Evolutionary conservation across 2,329 filamentous ascomycete species (phyloP).

Genomic region (Geosmithia flava): DNA sequence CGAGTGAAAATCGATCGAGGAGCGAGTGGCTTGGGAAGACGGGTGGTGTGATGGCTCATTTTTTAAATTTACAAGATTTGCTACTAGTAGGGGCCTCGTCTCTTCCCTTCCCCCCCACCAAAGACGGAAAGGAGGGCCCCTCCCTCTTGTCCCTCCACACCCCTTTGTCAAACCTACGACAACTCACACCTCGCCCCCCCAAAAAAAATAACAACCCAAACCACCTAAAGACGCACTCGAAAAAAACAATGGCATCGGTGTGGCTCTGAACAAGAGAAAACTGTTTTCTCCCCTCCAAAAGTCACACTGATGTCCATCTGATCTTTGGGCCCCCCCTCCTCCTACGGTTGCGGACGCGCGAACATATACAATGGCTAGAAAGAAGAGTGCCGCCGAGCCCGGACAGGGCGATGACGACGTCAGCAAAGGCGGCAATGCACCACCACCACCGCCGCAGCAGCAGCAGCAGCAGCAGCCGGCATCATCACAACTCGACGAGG

Average conservation of each 20-base stretch:
- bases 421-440: not conserved
- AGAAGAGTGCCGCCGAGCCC: not conserved
- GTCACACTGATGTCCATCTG: not conserved
- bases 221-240: not conserved
- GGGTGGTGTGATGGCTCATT: too few relatives aligned
- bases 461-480: too few relatives aligned
- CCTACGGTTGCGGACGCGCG: too few relatives aligned
- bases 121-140: too few relatives aligned
- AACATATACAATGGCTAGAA: too few relatives aligned
- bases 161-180: not conserved
- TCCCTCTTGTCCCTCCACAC: not conserved
- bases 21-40: too few relatives aligned
- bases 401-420: not conserved
- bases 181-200: too few relatives aligned
- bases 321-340: not conserved
- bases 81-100: too few relatives aligned
- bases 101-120: too few relatives aligned
- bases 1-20: too few relatives aligned
- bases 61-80: too few relatives aligned
- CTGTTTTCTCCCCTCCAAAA: not conserved
- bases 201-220: not conserved
- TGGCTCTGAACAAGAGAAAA: not conserved
- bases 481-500: not conserved
- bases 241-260: not conserved
- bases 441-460: constrained; percentile 1